Conservation (phyloP, 495 filamentous ascomycete genomes). For the Parathielavia hyrcaniae region DNA sequence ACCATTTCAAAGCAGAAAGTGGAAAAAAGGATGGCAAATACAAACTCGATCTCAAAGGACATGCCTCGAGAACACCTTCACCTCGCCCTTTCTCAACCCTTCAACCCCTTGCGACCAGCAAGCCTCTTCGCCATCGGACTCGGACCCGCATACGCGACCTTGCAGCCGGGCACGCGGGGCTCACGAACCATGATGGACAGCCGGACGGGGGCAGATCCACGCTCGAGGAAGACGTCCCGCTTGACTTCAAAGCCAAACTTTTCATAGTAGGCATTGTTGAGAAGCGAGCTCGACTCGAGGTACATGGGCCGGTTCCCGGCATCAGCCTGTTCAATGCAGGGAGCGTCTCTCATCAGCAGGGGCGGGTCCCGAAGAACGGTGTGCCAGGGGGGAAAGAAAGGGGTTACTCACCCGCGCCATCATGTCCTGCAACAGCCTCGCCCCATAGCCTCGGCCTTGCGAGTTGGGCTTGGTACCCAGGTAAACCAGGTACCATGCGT, state of each 20-base stretch:
- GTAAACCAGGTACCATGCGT: constrained; percentile 72
- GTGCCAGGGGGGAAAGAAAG: neutral
- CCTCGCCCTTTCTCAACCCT: neutral
- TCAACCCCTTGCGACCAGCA: neutral
- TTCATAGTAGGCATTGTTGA: constrained; percentile 62
- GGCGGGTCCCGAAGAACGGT: neutral
- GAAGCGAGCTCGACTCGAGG: constrained; percentile 64
- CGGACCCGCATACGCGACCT: constrained; percentile 24
- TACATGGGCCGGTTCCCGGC: constrained; percentile 57
- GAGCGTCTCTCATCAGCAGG: neutral
- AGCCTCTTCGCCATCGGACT: constrained; percentile 20
- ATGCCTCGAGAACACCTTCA: neutral
- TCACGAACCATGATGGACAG: constrained; percentile 74
- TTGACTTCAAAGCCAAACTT: constrained; percentile 61
- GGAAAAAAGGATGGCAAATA: neutral
- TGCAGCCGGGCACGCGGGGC: constrained; percentile 35
- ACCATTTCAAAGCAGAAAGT: constrained; percentile 1
- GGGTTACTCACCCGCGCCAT: constrained; percentile 49
- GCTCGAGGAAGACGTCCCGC: constrained; percentile 53
- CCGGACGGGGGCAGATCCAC: constrained; percentile 53
- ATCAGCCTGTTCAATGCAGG: constrained; percentile 49
- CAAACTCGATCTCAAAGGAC: neutral
- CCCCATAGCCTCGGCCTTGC: constrained; percentile 62
- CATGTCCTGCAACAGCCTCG: constrained; percentile 60
- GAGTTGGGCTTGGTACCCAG: constrained; percentile 62